Conservation (phyloP, 208 protist species). For the Leishmania turanica region DNA sequence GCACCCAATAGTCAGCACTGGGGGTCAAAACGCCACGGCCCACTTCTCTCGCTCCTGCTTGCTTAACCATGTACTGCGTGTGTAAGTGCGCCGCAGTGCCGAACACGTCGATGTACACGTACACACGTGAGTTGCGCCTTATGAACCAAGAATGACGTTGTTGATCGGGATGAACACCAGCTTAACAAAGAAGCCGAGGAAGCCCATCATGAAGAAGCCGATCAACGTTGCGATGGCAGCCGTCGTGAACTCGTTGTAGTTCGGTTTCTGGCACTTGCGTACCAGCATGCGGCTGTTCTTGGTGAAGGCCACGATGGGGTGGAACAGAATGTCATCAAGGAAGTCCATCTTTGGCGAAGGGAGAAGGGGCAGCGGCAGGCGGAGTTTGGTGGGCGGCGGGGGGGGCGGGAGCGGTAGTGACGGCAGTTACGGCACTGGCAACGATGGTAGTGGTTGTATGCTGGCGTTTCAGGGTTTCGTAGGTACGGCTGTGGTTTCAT, state of each 20-base stretch:
- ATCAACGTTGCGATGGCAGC: conserved; percentile 85
- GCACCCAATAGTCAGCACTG: neutral
- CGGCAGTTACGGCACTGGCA: neutral
- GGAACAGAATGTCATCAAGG: conserved; percentile 77
- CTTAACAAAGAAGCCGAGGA: conserved; percentile 96
- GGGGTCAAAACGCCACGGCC: neutral
- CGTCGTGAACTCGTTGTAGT: conserved; percentile 93
- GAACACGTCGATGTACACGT: neutral
- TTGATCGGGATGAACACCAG: conserved; percentile 97
- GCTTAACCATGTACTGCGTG: neutral
- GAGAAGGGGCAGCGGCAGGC: neutral
- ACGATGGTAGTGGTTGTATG: neutral
- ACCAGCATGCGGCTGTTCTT: conserved; percentile 92
- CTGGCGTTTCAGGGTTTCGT: neutral
- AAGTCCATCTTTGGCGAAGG: conserved; percentile 70
- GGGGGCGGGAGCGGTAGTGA: neutral
- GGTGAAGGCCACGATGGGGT: conserved; percentile 78
- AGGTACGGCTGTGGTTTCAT: neutral
- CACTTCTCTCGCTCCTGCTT: neutral
- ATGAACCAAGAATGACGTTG: conserved; percentile 93
- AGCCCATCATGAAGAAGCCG: conserved; percentile 95
- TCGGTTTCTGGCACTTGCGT: conserved; percentile 92
- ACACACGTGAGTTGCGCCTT: neutral
- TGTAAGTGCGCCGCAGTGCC: neutral
- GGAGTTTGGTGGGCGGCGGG: neutral